Percentiles rank a stretch among this genome's conserved stretches.
These are phyloP conservation scores for Moesziomyces globuligerus DNA, from an alignment of 1,284 basidiomycete genomes.

Conservation along the genomic window DNA sequence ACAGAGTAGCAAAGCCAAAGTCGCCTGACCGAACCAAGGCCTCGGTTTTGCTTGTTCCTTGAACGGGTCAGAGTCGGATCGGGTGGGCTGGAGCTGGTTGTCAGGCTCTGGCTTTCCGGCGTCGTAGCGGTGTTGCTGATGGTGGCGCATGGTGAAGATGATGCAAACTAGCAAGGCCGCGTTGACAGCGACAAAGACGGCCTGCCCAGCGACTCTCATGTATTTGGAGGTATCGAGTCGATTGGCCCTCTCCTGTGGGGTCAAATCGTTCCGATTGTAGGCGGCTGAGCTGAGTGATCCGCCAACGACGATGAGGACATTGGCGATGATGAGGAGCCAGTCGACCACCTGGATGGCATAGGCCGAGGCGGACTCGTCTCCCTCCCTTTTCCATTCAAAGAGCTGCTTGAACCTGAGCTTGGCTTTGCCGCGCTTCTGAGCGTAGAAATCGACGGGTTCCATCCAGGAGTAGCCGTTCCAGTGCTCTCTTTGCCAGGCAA, in stretches of 20 bases:
- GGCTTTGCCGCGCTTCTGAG: background rate
- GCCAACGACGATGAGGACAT: constrained; percentile 36
- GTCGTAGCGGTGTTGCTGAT: constrained; percentile 3
- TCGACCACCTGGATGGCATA: constrained; percentile 4
- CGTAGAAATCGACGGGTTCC: constrained; percentile 18
- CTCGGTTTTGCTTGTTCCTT: background rate
- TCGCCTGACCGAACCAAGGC: constrained; percentile 31
- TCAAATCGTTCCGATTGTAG: constrained; percentile 4
- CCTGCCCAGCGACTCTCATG: constrained; percentile 26
- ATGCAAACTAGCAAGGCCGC: constrained; percentile 15
- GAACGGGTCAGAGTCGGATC: too few species aligned
- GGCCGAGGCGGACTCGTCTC: background rate
- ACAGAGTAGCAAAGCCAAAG: constrained; percentile 24
- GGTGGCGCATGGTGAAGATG: constrained; percentile 20
- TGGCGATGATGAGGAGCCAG: constrained; percentile 27
- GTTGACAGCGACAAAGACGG: constrained; percentile 31
- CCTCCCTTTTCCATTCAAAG: constrained; percentile 8
- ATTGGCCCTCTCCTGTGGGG: background rate
- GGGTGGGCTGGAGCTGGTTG: background rate
- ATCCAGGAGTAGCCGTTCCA: constrained; percentile 42
- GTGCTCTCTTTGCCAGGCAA: constrained; percentile 48
- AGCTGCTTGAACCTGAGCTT: constrained; percentile 1
- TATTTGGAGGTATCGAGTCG: constrained; percentile 7
- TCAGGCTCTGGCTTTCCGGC: background rate
- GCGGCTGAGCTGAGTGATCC: constrained; percentile 21